phyloP scores from a whole-genome alignment of 768 basidiomycete genomes.

The Collybiopsis confluens region DNA sequence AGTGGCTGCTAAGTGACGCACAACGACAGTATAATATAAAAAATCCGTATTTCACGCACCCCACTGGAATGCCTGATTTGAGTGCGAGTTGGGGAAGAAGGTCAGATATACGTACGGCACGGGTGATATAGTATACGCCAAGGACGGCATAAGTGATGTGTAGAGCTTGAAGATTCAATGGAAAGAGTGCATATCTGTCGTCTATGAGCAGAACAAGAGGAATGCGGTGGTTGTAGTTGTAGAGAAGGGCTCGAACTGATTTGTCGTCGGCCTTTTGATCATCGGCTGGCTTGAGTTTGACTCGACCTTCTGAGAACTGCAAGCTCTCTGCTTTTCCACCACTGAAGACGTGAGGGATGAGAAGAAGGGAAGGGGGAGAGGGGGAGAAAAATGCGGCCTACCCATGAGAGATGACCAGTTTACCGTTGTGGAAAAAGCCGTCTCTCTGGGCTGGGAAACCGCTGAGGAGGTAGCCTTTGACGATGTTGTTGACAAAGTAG shows the following conservation, averaged over 20 bases:
- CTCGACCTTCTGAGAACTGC: conserved; percentile 36
- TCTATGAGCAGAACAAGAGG: conserved; percentile 73
- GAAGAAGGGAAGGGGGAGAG: too few relatives aligned
- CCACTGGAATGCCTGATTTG: conserved; percentile 36
- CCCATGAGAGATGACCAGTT: conserved; percentile 82
- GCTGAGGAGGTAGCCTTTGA: conserved; percentile 74
- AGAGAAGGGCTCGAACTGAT: conserved; percentile 66
- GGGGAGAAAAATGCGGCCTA: too few relatives aligned
- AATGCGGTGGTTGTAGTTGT: conserved; percentile 46
- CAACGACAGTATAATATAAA: conserved; percentile 7
- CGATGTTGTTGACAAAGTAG: conserved; percentile 55
- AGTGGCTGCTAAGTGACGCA: background rate
- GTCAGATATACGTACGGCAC: conserved; percentile 28
- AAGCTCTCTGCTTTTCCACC: conserved; percentile 68
- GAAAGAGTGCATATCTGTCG: conserved; percentile 69
- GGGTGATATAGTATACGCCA: conserved; percentile 62
- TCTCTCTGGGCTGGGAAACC: conserved; percentile 75
- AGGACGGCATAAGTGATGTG: conserved; percentile 50
- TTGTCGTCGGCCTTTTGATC: conserved; percentile 68
- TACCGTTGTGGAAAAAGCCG: conserved; percentile 57
- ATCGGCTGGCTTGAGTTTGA: conserved; percentile 38
- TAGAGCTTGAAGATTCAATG: conserved; percentile 53
- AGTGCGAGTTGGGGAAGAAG: too few relatives aligned
- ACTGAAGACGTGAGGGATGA: conserved; percentile 29
- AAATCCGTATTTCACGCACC: conserved; percentile 36